phyloP scores from a whole-genome alignment of 1,284 basidiomycete genomes.

The Tranzscheliella williamsii region DNA sequence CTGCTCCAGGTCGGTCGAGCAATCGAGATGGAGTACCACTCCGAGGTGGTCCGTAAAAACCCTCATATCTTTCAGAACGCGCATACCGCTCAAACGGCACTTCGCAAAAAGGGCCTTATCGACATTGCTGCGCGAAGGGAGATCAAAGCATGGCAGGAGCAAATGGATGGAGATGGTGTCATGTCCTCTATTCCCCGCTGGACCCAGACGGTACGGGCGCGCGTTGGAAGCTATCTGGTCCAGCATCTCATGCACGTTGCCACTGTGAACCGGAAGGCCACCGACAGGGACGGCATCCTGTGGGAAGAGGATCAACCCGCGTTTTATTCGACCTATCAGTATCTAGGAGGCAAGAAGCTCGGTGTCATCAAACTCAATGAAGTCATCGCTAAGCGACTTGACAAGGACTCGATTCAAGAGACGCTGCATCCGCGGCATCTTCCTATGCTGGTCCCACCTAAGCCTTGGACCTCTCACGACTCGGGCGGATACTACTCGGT shows the following conservation, averaged over 20 bases:
- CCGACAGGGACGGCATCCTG: conserved; percentile 49
- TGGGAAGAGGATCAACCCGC: conserved; percentile 79
- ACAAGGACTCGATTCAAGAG: conserved; percentile 75
- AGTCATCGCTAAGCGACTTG: conserved; percentile 75
- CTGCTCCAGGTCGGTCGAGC: conserved; percentile 81
- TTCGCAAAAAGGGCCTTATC: conserved; percentile 39
- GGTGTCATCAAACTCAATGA: conserved; percentile 89
- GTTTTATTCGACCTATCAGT: conserved; percentile 90
- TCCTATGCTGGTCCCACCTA: conserved; percentile 91
- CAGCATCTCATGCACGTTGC: conserved; percentile 83
- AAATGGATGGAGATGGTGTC: conserved; percentile 66
- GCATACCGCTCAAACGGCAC: conserved; percentile 33
- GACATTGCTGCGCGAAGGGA: conserved; percentile 46
- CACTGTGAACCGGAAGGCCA: conserved; percentile 69
- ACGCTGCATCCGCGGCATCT: conserved; percentile 89
- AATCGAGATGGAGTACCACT: conserved; percentile 72
- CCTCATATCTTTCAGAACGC: conserved; percentile 46
- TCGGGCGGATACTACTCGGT: conserved; percentile 77
- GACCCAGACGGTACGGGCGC: conserved; percentile 71
- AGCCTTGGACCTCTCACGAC: conserved; percentile 79
- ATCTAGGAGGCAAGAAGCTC: conserved; percentile 84
- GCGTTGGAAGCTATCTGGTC: conserved; percentile 81
- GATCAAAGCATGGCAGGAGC: conserved; percentile 61
- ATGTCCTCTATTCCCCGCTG: conserved; percentile 74
- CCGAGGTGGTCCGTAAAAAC: conserved; percentile 42